Evolutionary conservation across 768 basidiomycete species (phyloP).

Genomic region (Xerocomellus dryophilus): DNA sequence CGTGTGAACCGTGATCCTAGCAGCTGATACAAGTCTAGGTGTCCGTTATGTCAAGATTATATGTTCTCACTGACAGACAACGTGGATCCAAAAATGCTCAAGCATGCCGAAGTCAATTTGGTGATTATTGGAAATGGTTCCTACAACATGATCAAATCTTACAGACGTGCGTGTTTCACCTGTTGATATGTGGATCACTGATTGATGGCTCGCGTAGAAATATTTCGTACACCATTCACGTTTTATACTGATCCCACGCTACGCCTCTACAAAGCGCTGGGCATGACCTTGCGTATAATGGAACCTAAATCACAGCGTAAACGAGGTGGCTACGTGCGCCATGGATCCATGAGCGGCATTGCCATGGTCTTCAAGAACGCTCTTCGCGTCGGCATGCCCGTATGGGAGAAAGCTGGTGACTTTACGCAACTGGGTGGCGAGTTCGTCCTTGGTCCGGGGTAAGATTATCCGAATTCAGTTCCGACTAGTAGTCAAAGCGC

Average conservation of each 20-base stretch:
- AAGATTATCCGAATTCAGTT: slow-evolving; percentile 31
- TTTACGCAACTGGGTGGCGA: slow-evolving; percentile 84
- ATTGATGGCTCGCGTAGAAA: slow-evolving; percentile 38
- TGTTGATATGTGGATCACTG: neutral
- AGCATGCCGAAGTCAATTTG: slow-evolving; percentile 51
- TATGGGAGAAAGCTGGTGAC: slow-evolving; percentile 80
- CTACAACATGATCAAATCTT: slow-evolving; percentile 70
- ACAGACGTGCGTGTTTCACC: slow-evolving; percentile 47
- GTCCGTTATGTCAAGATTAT: slow-evolving; percentile 85
- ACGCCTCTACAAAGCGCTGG: slow-evolving; percentile 66
- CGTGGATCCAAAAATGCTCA: slow-evolving; percentile 46
- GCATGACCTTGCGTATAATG: slow-evolving; percentile 59
- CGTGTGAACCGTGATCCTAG: neutral
- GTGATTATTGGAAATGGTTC: slow-evolving; percentile 81
- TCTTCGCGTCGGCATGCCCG: slow-evolving; percentile 71
- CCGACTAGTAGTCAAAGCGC: neutral
- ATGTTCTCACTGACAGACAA: slow-evolving; percentile 61
- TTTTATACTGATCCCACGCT: slow-evolving; percentile 80
- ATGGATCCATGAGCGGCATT: slow-evolving; percentile 62
- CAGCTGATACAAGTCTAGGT: slow-evolving; percentile 39
- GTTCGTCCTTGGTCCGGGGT: slow-evolving; percentile 72
- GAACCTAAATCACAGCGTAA: slow-evolving; percentile 42
- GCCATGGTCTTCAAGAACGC: slow-evolving; percentile 73
- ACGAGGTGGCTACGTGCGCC: slow-evolving; percentile 62
- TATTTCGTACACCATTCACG: slow-evolving; percentile 67